Percentiles rank a stretch among this genome's conserved stretches.
Conservation (phyloP, 208 protist species). For the Herpetomonas tarakana region DNA sequence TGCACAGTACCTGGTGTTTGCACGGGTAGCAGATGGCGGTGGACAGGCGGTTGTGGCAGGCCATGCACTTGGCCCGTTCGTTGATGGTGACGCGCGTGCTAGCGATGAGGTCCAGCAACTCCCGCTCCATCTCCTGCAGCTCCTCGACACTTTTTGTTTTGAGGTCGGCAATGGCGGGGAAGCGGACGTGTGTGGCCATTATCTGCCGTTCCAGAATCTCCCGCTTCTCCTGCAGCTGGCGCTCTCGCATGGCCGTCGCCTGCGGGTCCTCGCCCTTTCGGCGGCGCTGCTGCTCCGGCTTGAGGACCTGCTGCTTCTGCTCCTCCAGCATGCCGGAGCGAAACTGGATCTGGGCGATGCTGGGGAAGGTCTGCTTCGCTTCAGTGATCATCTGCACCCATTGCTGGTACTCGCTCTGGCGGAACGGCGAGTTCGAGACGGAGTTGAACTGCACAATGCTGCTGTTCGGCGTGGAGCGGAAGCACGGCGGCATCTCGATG, state of each 20-base stretch:
- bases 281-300: constrained; percentile 40
- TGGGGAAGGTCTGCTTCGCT: constrained; percentile 56
- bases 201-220: constrained; percentile 45
- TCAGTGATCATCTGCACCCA: constrained; percentile 75
- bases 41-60: constrained; percentile 64
- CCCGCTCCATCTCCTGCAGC: constrained; percentile 78
- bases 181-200: constrained; percentile 47
- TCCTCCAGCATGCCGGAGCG: constrained; percentile 82
- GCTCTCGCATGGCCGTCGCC: constrained; percentile 38
- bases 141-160: constrained; percentile 49
- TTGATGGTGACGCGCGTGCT: constrained; percentile 74
- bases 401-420: constrained; percentile 77
- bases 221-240: constrained; percentile 26
- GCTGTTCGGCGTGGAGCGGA: constrained; percentile 78
- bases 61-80: constrained; percentile 80
- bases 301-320: constrained; percentile 78
- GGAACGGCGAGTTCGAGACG: constrained; percentile 88
- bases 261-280: constrained; percentile 54
- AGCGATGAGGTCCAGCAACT: constrained; percentile 79
- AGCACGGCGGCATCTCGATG: constrained; percentile 89
- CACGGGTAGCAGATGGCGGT: constrained; percentile 91
- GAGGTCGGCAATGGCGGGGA: constrained; percentile 62
- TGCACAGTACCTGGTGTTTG: constrained; percentile 89
- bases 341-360: constrained; percentile 73
- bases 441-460: constrained; percentile 91